Percentiles rank a stretch among this genome's conserved stretches.
Evolutionary conservation across 2,329 filamentous ascomycete genomes (phyloP).

Genomic region (Xylariaceae sp.): DNA sequence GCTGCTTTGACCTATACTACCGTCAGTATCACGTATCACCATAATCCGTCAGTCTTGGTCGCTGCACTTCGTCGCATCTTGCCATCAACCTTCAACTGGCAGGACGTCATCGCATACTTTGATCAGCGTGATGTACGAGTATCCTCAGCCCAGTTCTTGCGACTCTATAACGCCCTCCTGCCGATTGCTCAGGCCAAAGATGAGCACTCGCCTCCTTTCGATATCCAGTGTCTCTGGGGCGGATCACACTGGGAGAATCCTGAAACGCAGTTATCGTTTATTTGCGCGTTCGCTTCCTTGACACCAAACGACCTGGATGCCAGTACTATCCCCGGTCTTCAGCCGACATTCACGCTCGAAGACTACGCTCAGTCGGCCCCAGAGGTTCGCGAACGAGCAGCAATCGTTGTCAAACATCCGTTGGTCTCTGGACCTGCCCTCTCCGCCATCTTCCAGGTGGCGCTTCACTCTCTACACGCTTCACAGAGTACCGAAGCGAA

Average conservation of each 20-base stretch:
- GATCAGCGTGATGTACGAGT: slow-evolving; percentile 74
- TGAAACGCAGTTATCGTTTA: slow-evolving; percentile 88
- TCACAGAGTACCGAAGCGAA: slow-evolving; percentile 60
- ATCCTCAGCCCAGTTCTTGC: slow-evolving; percentile 72
- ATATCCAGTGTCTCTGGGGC: slow-evolving; percentile 87
- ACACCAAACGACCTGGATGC: slow-evolving; percentile 73
- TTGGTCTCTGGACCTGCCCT: slow-evolving; percentile 84
- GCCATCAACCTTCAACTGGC: slow-evolving; percentile 60
- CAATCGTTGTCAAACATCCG: slow-evolving; percentile 70
- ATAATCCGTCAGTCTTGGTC: slow-evolving; percentile 53
- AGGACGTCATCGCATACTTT: slow-evolving; percentile 70
- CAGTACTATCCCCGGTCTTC: slow-evolving; percentile 74
- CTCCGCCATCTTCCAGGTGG: slow-evolving; percentile 60
- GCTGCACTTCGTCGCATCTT: slow-evolving; percentile 58
- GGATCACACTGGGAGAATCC: slow-evolving; percentile 74
- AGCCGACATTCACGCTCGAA: slow-evolving; percentile 65
- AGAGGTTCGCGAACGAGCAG: slow-evolving; percentile 48
- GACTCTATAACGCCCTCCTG: slow-evolving; percentile 72
- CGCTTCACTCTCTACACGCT: slow-evolving; percentile 55
- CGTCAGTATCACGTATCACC: slow-evolving; percentile 51
- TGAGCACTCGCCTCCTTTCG: slow-evolving; percentile 54
- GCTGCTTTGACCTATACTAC: slow-evolving; percentile 65
- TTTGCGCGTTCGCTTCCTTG: slow-evolving; percentile 78
- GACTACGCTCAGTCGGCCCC: slow-evolving; percentile 47
- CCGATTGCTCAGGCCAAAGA: slow-evolving; percentile 57